Conservation (phyloP, 352 stramenopile species). For the Phytophthora pistaciae region DNA sequence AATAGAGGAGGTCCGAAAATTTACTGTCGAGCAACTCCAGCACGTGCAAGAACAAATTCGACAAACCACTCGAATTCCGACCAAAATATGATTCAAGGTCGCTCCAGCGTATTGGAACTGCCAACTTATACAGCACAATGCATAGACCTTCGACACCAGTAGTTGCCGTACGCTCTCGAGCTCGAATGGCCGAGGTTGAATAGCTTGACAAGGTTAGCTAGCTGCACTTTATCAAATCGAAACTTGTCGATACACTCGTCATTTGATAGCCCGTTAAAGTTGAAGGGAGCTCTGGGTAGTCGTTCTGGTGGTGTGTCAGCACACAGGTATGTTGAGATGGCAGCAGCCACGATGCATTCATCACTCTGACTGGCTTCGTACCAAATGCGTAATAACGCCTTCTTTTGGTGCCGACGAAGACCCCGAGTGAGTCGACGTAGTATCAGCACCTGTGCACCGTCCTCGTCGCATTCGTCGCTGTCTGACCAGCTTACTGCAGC, state of each 20-base stretch:
- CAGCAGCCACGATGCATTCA: too few relatives aligned
- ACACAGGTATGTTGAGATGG: too few relatives aligned
- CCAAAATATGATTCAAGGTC: conserved; percentile 14
- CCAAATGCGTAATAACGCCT: too few relatives aligned
- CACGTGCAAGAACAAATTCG: conserved; percentile 19
- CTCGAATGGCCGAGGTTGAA: neutral
- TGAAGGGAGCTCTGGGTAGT: neutral
- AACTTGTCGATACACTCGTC: neutral
- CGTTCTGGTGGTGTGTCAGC: neutral
- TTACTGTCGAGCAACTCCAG: conserved; percentile 6
- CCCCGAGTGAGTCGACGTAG: too few relatives aligned
- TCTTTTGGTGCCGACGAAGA: too few relatives aligned
- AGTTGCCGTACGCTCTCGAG: neutral
- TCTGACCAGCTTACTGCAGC: too few relatives aligned
- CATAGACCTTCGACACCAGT: conserved; percentile 15
- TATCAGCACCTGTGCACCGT: too few relatives aligned
- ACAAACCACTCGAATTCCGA: conserved; percentile 13
- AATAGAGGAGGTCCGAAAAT: conserved; percentile 1
- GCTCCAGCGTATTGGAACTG: conserved; percentile 12
- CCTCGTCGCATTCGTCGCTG: too few relatives aligned
- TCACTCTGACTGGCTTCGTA: too few relatives aligned
- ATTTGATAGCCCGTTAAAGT: neutral
- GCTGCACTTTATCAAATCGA: neutral
- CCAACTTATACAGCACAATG: conserved; percentile 22
- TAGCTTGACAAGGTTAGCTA: neutral